Evolutionary conservation across 2,329 filamentous ascomycete species (phyloP).

Genomic region (Epichloe gansuensis): DNA sequence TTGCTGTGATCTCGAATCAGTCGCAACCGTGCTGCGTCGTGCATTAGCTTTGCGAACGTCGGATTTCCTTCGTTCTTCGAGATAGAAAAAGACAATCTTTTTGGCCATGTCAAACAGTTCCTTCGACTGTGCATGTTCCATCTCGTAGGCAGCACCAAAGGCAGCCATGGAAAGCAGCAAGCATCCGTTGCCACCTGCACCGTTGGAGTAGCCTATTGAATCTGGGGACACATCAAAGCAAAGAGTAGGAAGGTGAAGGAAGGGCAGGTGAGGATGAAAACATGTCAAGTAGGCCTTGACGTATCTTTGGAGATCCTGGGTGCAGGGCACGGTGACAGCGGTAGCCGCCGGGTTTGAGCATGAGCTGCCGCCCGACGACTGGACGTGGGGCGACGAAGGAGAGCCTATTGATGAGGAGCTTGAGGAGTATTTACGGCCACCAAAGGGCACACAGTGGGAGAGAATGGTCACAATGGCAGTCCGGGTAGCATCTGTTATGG

Average conservation of each 20-base stretch:
- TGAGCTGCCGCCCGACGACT: constrained; percentile 30
- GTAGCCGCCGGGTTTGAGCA: constrained; percentile 29
- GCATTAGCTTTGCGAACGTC: constrained; percentile 57
- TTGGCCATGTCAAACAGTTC: constrained; percentile 88
- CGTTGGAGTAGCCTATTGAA: constrained; percentile 45
- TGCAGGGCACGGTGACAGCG: constrained; percentile 57
- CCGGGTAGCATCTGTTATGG: constrained; percentile 52
- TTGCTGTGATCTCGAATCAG: constrained; percentile 32
- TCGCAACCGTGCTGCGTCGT: constrained; percentile 35
- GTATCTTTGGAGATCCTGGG: constrained; percentile 77
- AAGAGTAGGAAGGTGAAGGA: constrained; percentile 80
- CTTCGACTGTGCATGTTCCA: constrained; percentile 64
- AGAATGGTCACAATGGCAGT: constrained; percentile 47
- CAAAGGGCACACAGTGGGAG: constrained; percentile 42
- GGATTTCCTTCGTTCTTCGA: constrained; percentile 80
- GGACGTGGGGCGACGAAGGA: constrained; percentile 39
- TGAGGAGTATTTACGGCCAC: constrained; percentile 50
- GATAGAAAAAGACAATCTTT: constrained; percentile 85
- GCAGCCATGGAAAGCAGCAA: constrained; percentile 72
- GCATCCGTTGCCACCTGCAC: constrained; percentile 70
- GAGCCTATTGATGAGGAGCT: constrained; percentile 38
- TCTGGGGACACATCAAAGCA: constrained; percentile 73
- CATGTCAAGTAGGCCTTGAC: constrained; percentile 81
- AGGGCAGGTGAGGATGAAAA: constrained; percentile 91
- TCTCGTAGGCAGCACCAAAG: constrained; percentile 74